Base-by-base conservation (phyloP, 805 yeast genomes). In the Myxozyma sirexii region DNA sequence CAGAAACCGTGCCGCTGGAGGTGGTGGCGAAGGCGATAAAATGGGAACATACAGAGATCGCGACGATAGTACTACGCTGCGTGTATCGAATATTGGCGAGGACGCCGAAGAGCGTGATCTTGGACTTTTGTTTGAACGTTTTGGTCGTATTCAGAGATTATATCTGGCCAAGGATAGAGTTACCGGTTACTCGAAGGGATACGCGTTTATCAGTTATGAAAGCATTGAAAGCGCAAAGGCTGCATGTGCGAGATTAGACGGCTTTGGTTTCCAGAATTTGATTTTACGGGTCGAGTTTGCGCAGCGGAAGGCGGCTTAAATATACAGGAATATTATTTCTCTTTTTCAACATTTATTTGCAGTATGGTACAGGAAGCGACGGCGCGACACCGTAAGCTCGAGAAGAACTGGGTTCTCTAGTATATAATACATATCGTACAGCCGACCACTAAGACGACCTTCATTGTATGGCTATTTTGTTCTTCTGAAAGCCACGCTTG, bases 161-260 rank as follows among this genome's bases (percentile, higher is more conserved):
- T 87, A 87, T 65, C 80, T 94, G 60, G 91, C 91, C 61, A 88
- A 89, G 79, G 89, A 91, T 78, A 87, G 90, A 78, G 96, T 88
- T 70, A 94, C 98, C 27, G 94, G 96, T 66, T 87, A 86, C 75
- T 88, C 97, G 46, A 88, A 90, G 78, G 99, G 99, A 72, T 85
- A 93, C 75, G 98, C 98, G 4, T 94, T 90, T 75, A 96, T 92
- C 66, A 86, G 93, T 62, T 88, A 88, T 74, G 83, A 81, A 60
- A 81, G 85, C 57, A 84, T 84, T 71, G 74, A 75, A 59, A 78
- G 77, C 67, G 99, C 98, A 45, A 86, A 88, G 76, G 75, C 73
- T 66, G 98, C 97, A 54, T 79, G 87, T 76, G 85, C 87, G 64
- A 73, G 73, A 64, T 81, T 91, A 76, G 82, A 94, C 74, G 97